These are phyloP conservation scores for Blastomyces gilchristii DNA, from an alignment of 2,329 filamentous ascomycete genomes.

Conservation along the genomic window DNA sequence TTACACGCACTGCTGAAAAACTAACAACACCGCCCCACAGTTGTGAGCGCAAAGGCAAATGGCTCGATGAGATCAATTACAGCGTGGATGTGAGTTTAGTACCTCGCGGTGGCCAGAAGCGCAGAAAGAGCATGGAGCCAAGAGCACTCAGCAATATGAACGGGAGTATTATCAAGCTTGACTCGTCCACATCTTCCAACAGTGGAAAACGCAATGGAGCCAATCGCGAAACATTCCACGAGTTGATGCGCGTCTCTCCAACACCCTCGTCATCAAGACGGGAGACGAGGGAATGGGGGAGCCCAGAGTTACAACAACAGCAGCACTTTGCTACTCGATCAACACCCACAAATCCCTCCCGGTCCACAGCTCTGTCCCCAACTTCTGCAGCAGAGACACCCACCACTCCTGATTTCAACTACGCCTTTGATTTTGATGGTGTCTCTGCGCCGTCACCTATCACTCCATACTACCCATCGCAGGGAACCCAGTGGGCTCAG, in stretches of 20 bases:
- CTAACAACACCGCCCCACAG: constrained; percentile 32
- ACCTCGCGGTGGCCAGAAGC: constrained; percentile 59
- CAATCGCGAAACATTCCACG: constrained; percentile 24
- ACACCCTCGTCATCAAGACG: constrained; percentile 18
- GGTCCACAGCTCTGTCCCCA: neutral
- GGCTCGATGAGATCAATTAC: constrained; percentile 64
- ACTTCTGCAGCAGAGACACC: neutral
- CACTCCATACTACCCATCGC: constrained; percentile 39
- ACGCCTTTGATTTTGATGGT: constrained; percentile 26
- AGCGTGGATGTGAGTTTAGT: constrained; percentile 56
- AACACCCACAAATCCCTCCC: neutral
- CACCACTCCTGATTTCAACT: constrained; percentile 12
- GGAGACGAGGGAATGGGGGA: constrained; percentile 7
- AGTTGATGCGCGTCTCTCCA: constrained; percentile 28
- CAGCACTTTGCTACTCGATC: neutral
- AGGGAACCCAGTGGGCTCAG: constrained; percentile 37
- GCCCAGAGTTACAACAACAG: constrained; percentile 6
- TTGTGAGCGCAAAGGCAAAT: constrained; percentile 64
- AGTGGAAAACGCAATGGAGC: constrained; percentile 24
- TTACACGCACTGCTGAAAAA: neutral
- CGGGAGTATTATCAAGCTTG: constrained; percentile 45
- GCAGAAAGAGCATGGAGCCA: constrained; percentile 74
- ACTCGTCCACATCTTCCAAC: constrained; percentile 20
- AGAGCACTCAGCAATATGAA: constrained; percentile 59
- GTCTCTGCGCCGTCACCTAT: constrained; percentile 35